Evolutionary conservation across 2,329 filamentous ascomycete genomes (phyloP), one percentile per base, ranked within the genome.

Genomic region (Aspergillus costaricaensis): DNA sequence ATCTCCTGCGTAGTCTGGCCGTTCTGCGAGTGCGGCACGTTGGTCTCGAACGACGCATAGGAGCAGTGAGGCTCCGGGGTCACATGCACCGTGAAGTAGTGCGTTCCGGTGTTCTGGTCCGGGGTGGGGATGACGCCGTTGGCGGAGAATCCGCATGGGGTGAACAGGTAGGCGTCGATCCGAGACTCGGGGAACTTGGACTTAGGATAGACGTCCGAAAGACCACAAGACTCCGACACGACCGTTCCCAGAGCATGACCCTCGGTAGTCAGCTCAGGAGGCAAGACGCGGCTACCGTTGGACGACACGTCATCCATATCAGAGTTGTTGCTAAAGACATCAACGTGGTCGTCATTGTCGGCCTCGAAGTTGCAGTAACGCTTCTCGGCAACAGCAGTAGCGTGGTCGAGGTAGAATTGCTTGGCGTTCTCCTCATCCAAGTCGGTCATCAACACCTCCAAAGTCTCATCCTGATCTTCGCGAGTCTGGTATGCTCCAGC

Each of bases 71-170:
- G 92, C 82, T 99, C 95, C 0, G 95, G 95, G 0, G 95, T 99
- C 67, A 99, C 95, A 74, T 99, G 95, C 23, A 99, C 95, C 1
- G 94, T 99, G 79, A 97, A 99, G 81, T 99, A 99, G 79, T 98
- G 92, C 43, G 86, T 89, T 4, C 85, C 80, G 55, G 82, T 82
- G 39, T 75, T 76, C 61, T 82, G 80, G 14, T 85, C 80, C 0
- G 91, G 88, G 52, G 92, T 88, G 6, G 95, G 95, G 44, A 99
- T 86, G 19, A 99, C 93, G 56, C 92, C 95, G 72, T 99, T 99
- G 75, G 95, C 95, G 6, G 93, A 97, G 79, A 96, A 99, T 60
- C 95, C 95, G 72, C 95, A 99, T 0, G 95, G 95, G 0, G 91
- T 92, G 81, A 99, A 99, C 57, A 97, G 86, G 76, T 98, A 99